Conservation (phyloP, 805 yeast species). For the Candida rishiriensis region DNA sequence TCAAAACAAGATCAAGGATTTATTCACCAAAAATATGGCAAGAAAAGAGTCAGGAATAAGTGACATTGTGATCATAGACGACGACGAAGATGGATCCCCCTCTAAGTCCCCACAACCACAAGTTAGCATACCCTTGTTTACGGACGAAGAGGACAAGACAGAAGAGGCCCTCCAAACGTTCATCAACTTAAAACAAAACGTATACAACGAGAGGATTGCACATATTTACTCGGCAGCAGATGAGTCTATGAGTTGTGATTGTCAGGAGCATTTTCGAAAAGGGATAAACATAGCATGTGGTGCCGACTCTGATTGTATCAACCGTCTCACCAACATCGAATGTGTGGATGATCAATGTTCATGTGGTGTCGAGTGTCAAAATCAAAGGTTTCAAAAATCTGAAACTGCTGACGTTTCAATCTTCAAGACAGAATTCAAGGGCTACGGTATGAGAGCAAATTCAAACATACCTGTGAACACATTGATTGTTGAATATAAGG, state of each 20-base stretch:
- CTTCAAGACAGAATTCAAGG: conserved; percentile 79
- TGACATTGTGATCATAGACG: background rate
- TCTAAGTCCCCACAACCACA: conserved; percentile 19
- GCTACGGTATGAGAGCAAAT: conserved; percentile 83
- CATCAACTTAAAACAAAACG: conserved; percentile 49
- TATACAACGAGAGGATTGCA: conserved; percentile 54
- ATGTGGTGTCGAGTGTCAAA: conserved; percentile 78
- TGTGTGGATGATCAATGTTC: conserved; percentile 67
- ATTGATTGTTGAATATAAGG: conserved; percentile 90
- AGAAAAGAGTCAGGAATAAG: background rate
- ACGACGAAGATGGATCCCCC: conserved; percentile 6
- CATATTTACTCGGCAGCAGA: conserved; percentile 65
- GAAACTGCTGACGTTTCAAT: conserved; percentile 76
- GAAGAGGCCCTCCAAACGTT: conserved; percentile 64
- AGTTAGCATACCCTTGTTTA: conserved; percentile 24
- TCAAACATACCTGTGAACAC: conserved; percentile 50
- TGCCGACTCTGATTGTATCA: conserved; percentile 84
- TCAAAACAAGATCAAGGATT: background rate
- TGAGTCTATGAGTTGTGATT: conserved; percentile 89
- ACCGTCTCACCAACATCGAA: conserved; percentile 87
- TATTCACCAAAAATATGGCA: background rate
- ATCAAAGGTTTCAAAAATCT: conserved; percentile 80
- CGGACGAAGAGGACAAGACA: conserved; percentile 52
- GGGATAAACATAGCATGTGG: conserved; percentile 68
- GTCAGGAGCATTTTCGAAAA: conserved; percentile 47